Evolutionary conservation across 352 stramenopile species (phyloP).

Genomic region (Globisporangium lucens): DNA sequence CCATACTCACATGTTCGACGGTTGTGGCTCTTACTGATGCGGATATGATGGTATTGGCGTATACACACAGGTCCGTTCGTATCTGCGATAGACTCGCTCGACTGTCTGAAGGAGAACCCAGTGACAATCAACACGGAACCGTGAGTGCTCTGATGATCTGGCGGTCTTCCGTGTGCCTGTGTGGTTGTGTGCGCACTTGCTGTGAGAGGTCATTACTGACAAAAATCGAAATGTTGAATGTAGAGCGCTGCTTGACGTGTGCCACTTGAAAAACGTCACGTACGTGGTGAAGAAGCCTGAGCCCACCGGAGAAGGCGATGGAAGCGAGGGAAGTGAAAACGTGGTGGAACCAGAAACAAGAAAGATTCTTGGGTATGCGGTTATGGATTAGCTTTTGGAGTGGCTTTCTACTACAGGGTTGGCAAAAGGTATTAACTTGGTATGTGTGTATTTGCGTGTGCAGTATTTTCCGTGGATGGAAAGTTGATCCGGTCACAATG

Average conservation of each 20-base stretch:
- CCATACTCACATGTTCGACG: neutral
- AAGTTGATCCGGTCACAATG: conserved; percentile 71
- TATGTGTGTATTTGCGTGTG: neutral
- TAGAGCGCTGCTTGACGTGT: conserved; percentile 62
- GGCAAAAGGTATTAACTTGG: neutral
- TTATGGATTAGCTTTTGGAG: neutral
- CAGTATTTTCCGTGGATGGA: conserved; percentile 77
- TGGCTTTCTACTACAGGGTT: neutral
- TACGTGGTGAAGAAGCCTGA: conserved; percentile 26
- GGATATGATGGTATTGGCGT: neutral
- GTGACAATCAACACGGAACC: conserved; percentile 39
- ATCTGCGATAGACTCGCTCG: conserved; percentile 22
- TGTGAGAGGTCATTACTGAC: neutral
- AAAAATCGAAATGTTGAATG: neutral
- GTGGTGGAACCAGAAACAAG: conserved; percentile 20
- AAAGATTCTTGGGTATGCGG: conserved; percentile 50
- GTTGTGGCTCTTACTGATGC: neutral
- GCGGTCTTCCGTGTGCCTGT: neutral
- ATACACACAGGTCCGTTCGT: conserved; percentile 35
- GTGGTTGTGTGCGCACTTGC: neutral
- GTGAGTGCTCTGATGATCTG: conserved; percentile 23
- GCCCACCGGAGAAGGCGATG: conserved; percentile 13
- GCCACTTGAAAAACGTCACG: conserved; percentile 60
- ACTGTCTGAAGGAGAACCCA: conserved; percentile 43
- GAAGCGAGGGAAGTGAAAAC: neutral